A percentile compares a stretch with the other conserved stretches of the same genome.
Conservation (phyloP, 2,329 filamentous ascomycete species). For the Talaromyces sp. region DNA sequence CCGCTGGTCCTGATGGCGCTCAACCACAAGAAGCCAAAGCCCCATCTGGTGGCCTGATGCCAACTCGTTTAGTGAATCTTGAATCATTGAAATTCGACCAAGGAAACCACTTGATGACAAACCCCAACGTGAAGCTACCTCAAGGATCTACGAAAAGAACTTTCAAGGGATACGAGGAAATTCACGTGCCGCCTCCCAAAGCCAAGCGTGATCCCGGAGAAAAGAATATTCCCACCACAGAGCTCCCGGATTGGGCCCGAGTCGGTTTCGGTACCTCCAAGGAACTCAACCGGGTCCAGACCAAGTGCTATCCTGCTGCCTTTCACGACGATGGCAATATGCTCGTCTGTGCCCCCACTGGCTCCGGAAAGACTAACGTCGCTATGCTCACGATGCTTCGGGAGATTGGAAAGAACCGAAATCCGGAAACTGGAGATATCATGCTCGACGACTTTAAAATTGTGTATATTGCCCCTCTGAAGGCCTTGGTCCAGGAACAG, state of each 20-base stretch:
- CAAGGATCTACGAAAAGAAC: constrained; percentile 92
- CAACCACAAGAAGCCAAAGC: constrained; percentile 45
- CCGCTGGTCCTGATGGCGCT: constrained; percentile 47
- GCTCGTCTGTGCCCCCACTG: constrained; percentile 94
- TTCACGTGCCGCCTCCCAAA: constrained; percentile 92
- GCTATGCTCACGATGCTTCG: constrained; percentile 95
- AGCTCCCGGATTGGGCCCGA: constrained; percentile 89
- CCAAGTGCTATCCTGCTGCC: constrained; percentile 83
- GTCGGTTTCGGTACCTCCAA: constrained; percentile 79
- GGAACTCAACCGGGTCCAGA: constrained; percentile 91
- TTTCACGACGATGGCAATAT: constrained; percentile 95
- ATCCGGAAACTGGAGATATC: constrained; percentile 85
- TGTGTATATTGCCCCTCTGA: constrained; percentile 92
- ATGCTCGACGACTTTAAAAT: constrained; percentile 97
- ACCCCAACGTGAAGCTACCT: constrained; percentile 86
- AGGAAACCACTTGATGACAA: constrained; percentile 99
- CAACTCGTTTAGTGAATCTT: constrained; percentile 81
- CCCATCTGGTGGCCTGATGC: constrained; percentile 72
- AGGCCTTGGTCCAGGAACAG: constrained; percentile 94
- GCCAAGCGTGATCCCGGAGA: constrained; percentile 76
- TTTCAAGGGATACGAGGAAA: constrained; percentile 98
- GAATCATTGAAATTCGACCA: constrained; percentile 97
- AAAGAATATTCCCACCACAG: constrained; percentile 72
- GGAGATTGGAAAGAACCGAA: constrained; percentile 91
- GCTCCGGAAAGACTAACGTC: constrained; percentile 97